phyloP scores from a whole-genome alignment of 768 basidiomycete species.

The Clavulina sp. region DNA sequence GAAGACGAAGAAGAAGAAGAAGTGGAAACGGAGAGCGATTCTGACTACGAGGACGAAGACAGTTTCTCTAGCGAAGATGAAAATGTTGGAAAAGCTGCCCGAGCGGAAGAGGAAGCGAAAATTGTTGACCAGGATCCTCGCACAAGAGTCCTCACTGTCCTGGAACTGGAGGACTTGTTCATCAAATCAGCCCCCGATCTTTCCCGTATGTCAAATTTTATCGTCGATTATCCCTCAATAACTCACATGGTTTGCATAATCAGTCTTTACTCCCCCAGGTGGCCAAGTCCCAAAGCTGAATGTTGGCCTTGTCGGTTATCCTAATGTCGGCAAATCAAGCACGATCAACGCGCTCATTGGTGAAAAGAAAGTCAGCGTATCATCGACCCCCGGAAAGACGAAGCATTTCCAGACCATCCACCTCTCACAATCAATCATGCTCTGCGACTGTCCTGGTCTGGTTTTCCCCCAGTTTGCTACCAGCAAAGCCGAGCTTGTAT shows the following conservation, averaged over 20 bases:
- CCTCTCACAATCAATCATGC: slow-evolving; percentile 66
- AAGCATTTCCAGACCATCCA: slow-evolving; percentile 99
- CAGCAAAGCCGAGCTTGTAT: slow-evolving; percentile 88
- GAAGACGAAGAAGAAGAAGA: slow-evolving; percentile 17
- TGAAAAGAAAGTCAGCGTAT: slow-evolving; percentile 95
- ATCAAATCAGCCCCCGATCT: slow-evolving; percentile 50
- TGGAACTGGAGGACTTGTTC: slow-evolving; percentile 79
- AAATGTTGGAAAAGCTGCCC: slow-evolving; percentile 14
- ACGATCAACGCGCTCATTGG: slow-evolving; percentile 94
- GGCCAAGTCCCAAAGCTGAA: slow-evolving; percentile 46
- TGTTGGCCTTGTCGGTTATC: slow-evolving; percentile 91
- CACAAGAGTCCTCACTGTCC: slow-evolving; percentile 62
- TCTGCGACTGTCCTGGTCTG: slow-evolving; percentile 95
- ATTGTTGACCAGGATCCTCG: slow-evolving; percentile 33
- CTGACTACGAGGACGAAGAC: slow-evolving; percentile 12
- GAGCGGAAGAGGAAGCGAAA: slow-evolving; percentile 17
- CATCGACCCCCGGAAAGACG: slow-evolving; percentile 93
- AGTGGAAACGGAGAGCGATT: slow-evolving; percentile 6
- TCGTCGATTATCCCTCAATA: not conserved
- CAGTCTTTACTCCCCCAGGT: slow-evolving; percentile 42
- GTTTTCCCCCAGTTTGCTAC: slow-evolving; percentile 98
- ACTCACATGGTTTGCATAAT: slow-evolving; percentile 2
- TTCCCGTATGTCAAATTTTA: slow-evolving; percentile 27
- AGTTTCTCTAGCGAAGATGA: slow-evolving; percentile 19
- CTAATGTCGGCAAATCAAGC: slow-evolving; percentile 96